Percentiles rank a stretch among this genome's conserved stretches.
These are phyloP conservation scores for Vaccinium macrocarpon DNA, from an alignment of 148 eudicot species.

Conservation along the genomic window DNA sequence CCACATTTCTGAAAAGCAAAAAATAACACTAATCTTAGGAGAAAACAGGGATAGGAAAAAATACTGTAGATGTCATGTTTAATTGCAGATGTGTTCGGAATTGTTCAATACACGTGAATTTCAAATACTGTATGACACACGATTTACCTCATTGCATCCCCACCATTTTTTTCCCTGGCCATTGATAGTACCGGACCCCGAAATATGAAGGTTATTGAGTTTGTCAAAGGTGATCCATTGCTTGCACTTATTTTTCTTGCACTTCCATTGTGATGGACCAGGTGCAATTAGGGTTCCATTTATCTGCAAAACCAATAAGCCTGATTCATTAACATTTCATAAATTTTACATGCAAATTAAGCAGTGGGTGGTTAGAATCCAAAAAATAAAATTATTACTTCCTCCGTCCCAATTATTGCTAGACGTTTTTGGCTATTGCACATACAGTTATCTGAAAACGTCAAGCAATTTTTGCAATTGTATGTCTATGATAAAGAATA, in stretches of 20 bases:
- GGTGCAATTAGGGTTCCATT: constrained; percentile 15
- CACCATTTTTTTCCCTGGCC: constrained; percentile 17
- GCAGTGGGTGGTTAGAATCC: no score
- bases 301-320: constrained; percentile 1
- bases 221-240: constrained; percentile 9
- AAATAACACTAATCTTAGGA: background rate
- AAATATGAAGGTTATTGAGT: background rate
- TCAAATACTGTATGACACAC: no score
- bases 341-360: no score
- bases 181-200: constrained; percentile 15
- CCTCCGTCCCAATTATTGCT: no score
- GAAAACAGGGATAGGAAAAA: background rate
- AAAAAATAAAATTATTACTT: background rate
- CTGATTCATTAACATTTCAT: no score
- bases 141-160: constrained; percentile 10
- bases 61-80: no score
- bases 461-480: no score
- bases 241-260: background rate
- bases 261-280: constrained; percentile 15
- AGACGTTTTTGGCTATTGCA: no score
- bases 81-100: no score
- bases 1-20: background rate
- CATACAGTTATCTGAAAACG: no score
- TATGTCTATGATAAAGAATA: no score
- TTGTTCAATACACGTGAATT: no score